Evolutionary conservation across 31 red algal species (phyloP).

Genomic region (Asparagopsis taxiformis): DNA sequence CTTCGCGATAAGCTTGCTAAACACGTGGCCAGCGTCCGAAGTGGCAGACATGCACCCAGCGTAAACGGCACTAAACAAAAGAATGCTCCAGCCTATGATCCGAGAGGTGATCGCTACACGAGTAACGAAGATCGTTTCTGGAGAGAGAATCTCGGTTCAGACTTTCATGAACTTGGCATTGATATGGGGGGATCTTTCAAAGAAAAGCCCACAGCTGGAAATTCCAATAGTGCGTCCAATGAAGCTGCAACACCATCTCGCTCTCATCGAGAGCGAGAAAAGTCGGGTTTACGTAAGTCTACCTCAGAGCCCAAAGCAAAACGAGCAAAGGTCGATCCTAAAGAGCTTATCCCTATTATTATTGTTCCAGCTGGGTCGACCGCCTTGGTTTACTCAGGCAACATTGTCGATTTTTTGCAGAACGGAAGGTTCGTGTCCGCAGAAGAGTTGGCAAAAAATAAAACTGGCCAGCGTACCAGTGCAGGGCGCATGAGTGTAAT

Average conservation of each 20-base stretch:
- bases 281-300: background rate
- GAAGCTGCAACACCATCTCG: conserved; percentile 2
- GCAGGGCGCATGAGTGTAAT: conserved; percentile 18
- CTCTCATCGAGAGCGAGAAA: conserved; percentile 1
- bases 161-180: conserved; percentile 90
- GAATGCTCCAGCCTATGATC: conserved; percentile 43
- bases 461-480: conserved; percentile 10
- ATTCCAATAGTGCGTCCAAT: background rate
- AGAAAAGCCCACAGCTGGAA: conserved; percentile 19
- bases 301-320: conserved; percentile 15
- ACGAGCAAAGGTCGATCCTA: conserved; percentile 22
- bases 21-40: conserved; percentile 29
- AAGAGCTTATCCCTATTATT: conserved; percentile 61
- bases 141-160: conserved; percentile 84
- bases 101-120: conserved; percentile 83
- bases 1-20: conserved; percentile 64
- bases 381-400: conserved; percentile 55
- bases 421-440: conserved; percentile 55
- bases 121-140: conserved; percentile 80
- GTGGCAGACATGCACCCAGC: conserved; percentile 2
- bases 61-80: conserved; percentile 12
- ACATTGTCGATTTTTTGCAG: conserved; percentile 69
- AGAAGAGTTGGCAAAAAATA: conserved; percentile 47
- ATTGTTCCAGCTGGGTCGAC: conserved; percentile 60
- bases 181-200: conserved; percentile 85